Base-by-base conservation (phyloP, 2,329 filamentous ascomycete genomes). In the Ambrosiella xylebori region DNA sequence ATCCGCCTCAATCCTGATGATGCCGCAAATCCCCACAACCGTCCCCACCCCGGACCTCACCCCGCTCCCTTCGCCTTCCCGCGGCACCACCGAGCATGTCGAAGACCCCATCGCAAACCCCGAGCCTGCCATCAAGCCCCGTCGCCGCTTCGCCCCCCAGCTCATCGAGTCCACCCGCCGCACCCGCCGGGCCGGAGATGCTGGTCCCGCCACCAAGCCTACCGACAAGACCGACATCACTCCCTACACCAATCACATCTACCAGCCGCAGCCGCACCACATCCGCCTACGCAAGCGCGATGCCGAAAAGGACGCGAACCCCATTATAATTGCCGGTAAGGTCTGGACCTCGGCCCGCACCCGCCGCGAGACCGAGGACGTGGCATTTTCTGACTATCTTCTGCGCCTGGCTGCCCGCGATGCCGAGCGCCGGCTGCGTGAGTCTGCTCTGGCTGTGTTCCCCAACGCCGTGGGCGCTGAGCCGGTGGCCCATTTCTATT, bases 81-180 rank as follows among this genome's bases (percentile, higher is more conserved):
- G 49, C 49, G 17, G 12, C 51, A 56, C 35, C 15, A 56, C 41
- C n/a, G 49, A 60, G 12, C 44, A 57, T 40, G 37, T 58, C 11
- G 59, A 58, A 19, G 37, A 58, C 8, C 38, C 47, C 11, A 45
- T 36, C 7, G 35, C 45, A 38, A n/a, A 56, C 15, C 8, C 47
- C 8, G 49, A 57, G 15, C 27, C 56, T 12, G 36, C 47, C 40
- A 19, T 47, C 3, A 50, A 39, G 9, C 35, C 36, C 17, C 65
- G 59, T 49, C 74, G 76, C 62, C 71, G 72, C 61, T 95, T 94
- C 68, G 78, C 83, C 37, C 88, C 88, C 11, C 84, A 91, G 65
- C 74, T 95, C 58, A 83, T 95, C 61, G 88, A 91, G 69, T 90
- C 86, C 2, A 85, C 85, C 3, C 80, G 82, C 64, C 77, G 88